phyloP scores from a whole-genome alignment of 352 stramenopile species.

The Phytopythium sindhum region DNA sequence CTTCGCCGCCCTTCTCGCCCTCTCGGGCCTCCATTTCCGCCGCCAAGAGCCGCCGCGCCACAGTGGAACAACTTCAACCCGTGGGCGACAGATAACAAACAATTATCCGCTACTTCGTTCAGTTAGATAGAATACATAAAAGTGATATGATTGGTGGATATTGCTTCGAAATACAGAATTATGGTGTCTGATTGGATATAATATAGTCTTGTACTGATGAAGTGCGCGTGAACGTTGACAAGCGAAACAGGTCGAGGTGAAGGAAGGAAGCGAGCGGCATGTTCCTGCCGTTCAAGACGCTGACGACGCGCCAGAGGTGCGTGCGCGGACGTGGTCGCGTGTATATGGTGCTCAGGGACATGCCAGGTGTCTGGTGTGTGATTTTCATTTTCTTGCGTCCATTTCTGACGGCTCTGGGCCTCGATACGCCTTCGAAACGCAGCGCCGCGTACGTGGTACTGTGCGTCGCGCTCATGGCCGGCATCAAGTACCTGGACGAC shows the following conservation, averaged over 20 bases:
- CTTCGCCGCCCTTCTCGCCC: not conserved
- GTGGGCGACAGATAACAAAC: not conserved
- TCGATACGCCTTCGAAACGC: not conserved
- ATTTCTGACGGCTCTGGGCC: not conserved
- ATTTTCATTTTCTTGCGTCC: too few relatives aligned
- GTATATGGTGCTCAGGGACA: too few relatives aligned
- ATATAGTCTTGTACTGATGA: too few relatives aligned
- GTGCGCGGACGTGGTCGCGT: not conserved
- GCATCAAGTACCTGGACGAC: constrained; percentile 72
- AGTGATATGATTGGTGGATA: not conserved
- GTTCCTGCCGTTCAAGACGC: constrained; percentile 66
- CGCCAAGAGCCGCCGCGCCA: not conserved
- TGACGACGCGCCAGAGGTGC: constrained; percentile 58
- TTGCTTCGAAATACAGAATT: too few relatives aligned
- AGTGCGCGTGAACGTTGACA: not conserved
- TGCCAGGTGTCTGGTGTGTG: not conserved
- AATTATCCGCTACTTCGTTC: not conserved
- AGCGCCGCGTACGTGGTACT: constrained; percentile 61
- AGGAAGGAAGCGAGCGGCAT: constrained; percentile 11
- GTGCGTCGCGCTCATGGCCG: constrained; percentile 51
- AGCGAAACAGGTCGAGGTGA: not conserved
- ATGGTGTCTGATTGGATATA: too few relatives aligned
- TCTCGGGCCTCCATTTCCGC: not conserved
- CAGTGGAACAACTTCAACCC: not conserved
- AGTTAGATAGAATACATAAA: too few relatives aligned